A percentile compares a stretch with the other conserved stretches of the same genome.
phyloP scores from a whole-genome alignment of 1,284 basidiomycete species.

The Coniophora puteana region DNA sequence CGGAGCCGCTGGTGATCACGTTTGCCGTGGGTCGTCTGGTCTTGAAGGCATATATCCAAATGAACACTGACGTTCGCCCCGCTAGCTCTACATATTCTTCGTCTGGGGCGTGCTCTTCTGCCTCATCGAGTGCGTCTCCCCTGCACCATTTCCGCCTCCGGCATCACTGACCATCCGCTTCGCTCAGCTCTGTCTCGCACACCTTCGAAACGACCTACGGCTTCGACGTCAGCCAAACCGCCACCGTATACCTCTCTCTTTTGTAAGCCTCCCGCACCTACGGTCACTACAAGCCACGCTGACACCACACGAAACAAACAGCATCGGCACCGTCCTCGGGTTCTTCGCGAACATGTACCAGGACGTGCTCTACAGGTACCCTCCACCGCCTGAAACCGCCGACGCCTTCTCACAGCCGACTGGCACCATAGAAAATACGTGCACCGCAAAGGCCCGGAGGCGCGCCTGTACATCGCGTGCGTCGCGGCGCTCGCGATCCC shows the following conservation, averaged over 20 bases:
- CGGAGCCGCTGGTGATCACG: conserved; percentile 73
- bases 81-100: conserved; percentile 70
- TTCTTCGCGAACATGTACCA: conserved; percentile 53
- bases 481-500: conserved; percentile 49
- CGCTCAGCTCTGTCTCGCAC: conserved; percentile 53
- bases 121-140: conserved; percentile 50
- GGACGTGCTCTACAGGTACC: conserved; percentile 67
- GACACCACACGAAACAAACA: conserved; percentile 21
- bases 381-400: background rate
- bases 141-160: background rate
- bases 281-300: background rate
- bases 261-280: conserved; percentile 38
- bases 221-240: conserved; percentile 64
- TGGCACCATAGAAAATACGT: conserved; percentile 19
- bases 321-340: conserved; percentile 61
- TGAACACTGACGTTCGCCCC: conserved; percentile 2
- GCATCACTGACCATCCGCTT: background rate
- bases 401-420: conserved; percentile 1
- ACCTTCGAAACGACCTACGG: conserved; percentile 59
- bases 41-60: conserved; percentile 6
- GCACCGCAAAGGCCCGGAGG: conserved; percentile 53
- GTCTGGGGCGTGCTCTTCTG: conserved; percentile 77
- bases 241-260: conserved; percentile 59
- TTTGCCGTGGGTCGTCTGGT: conserved; percentile 40
- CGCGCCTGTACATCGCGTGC: conserved; percentile 54